Percentiles rank a stretch among this genome's conserved stretches.
phyloP scores from a whole-genome alignment of 495 filamentous ascomycete genomes.

The Lindgomyces ingoldianus region DNA sequence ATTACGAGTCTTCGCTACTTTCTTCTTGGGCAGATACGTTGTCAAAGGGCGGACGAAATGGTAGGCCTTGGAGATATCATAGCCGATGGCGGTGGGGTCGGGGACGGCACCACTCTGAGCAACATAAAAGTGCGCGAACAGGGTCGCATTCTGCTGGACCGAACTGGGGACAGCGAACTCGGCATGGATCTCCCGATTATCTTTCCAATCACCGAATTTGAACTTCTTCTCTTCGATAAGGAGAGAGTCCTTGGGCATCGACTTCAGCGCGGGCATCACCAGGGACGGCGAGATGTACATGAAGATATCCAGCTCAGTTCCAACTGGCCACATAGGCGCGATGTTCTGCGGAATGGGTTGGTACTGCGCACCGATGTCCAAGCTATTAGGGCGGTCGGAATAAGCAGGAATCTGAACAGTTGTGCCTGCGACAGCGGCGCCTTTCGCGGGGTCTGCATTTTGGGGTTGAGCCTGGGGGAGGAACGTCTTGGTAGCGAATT shows the following conservation, averaged over 20 bases:
- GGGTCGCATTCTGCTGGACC: slow-evolving; percentile 88
- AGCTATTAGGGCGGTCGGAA: slow-evolving; percentile 59
- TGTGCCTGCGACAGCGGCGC: slow-evolving; percentile 30
- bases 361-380: slow-evolving; percentile 65
- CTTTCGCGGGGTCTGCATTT: slow-evolving; percentile 20
- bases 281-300: slow-evolving; percentile 81
- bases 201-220: slow-evolving; percentile 75
- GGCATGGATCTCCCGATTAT: slow-evolving; percentile 76
- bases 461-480: slow-evolving; percentile 50
- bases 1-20: slow-evolving; percentile 85
- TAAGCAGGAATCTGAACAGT: slow-evolving; percentile 65
- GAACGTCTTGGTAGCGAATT: slow-evolving; percentile 63
- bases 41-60: slow-evolving; percentile 85
- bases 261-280: slow-evolving; percentile 64
- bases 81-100: slow-evolving; percentile 71
- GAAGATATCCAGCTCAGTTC: slow-evolving; percentile 77
- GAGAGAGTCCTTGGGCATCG: slow-evolving; percentile 56
- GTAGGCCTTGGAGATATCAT: slow-evolving; percentile 71
- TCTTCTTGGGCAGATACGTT: slow-evolving; percentile 89
- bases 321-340: slow-evolving; percentile 82
- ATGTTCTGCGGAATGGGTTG: slow-evolving; percentile 72
- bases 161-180: slow-evolving; percentile 72
- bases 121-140: slow-evolving; percentile 92
- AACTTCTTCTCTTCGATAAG: slow-evolving; percentile 81
- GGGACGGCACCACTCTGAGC: slow-evolving; percentile 69